Evolutionary conservation across 805 yeast species (phyloP).

Genomic region (Candida takata): DNA sequence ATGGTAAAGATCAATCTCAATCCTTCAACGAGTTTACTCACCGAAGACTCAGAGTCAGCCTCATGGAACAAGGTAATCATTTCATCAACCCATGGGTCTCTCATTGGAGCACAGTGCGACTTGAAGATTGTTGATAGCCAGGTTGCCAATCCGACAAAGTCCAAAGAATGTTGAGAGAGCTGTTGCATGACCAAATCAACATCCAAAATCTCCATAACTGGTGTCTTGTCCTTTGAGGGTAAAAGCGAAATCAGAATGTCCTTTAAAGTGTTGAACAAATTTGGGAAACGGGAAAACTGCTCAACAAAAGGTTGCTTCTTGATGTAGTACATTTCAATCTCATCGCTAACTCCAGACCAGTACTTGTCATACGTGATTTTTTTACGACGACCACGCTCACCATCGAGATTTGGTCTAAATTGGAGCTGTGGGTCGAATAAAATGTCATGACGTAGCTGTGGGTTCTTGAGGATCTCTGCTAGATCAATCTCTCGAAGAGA

Average conservation of each 20-base stretch:
- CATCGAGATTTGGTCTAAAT: constrained; percentile 85
- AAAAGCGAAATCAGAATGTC: constrained; percentile 69
- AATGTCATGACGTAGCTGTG: constrained; percentile 89
- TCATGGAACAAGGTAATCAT: constrained; percentile 46
- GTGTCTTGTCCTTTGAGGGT: constrained; percentile 66
- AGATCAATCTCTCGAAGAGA: constrained; percentile 81
- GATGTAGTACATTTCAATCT: constrained; percentile 41
- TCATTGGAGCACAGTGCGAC: constrained; percentile 92
- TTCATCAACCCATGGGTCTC: constrained; percentile 83
- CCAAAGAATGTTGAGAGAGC: constrained; percentile 60
- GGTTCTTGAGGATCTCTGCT: constrained; percentile 83
- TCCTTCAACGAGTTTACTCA: constrained; percentile 59
- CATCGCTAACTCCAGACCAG: constrained; percentile 72
- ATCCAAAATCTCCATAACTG: constrained; percentile 69
- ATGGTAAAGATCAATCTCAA: constrained; percentile 72
- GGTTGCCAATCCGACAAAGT: constrained; percentile 59
- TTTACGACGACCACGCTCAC: constrained; percentile 82
- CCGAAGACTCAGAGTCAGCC: constrained; percentile 28
- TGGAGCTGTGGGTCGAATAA: constrained; percentile 87
- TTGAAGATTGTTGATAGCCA: constrained; percentile 78
- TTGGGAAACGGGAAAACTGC: constrained; percentile 38
- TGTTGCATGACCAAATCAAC: constrained; percentile 72
- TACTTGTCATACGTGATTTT: constrained; percentile 69
- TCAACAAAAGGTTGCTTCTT: constrained; percentile 3
- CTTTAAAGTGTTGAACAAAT: constrained; percentile 68